Evolutionary conservation across 202 grass and related monocot species (phyloP).

Genomic region (Eragrostis tef): DNA sequence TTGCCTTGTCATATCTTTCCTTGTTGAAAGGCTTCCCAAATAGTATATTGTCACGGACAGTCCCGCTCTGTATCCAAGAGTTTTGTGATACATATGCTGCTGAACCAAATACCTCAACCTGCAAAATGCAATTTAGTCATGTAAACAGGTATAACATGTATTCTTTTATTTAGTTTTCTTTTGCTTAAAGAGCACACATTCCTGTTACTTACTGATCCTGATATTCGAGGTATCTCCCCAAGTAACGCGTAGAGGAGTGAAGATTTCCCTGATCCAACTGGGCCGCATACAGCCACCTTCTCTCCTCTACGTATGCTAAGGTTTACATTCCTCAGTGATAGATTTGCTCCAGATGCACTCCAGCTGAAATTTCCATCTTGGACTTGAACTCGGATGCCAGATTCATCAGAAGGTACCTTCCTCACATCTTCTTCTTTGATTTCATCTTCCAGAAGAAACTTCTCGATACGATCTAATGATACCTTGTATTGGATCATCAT

Average conservation of each 20-base stretch:
- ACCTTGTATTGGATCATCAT: constrained; percentile 93
- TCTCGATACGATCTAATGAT: constrained; percentile 75
- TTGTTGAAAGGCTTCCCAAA: constrained; percentile 75
- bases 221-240: constrained; percentile 77
- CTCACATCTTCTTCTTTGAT: constrained; percentile 70
- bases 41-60: constrained; percentile 85
- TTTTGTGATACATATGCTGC: constrained; percentile 89
- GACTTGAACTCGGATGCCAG: constrained; percentile 50
- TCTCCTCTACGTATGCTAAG: constrained; percentile 60
- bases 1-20: constrained; percentile 67
- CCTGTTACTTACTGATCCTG: constrained; percentile 69
- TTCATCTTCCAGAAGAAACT: constrained; percentile 85
- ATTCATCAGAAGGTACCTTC: constrained; percentile 40
- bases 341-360: constrained; percentile 49
- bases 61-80: constrained; percentile 95
- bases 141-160: constrained; percentile 7
- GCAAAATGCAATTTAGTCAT: constrained; percentile 38
- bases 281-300: constrained; percentile 80
- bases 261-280: constrained; percentile 88
- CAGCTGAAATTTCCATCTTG: constrained; percentile 67
- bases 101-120: constrained; percentile 75
- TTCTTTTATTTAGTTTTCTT: not conserved
- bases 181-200: constrained; percentile 11
- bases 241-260: constrained; percentile 83
- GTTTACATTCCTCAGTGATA: constrained; percentile 63